A percentile compares a stretch with the other conserved stretches of the same genome.
These are phyloP conservation scores for Populus hybrid DNA, from an alignment of 441 rosid species.

Conservation along the genomic window DNA sequence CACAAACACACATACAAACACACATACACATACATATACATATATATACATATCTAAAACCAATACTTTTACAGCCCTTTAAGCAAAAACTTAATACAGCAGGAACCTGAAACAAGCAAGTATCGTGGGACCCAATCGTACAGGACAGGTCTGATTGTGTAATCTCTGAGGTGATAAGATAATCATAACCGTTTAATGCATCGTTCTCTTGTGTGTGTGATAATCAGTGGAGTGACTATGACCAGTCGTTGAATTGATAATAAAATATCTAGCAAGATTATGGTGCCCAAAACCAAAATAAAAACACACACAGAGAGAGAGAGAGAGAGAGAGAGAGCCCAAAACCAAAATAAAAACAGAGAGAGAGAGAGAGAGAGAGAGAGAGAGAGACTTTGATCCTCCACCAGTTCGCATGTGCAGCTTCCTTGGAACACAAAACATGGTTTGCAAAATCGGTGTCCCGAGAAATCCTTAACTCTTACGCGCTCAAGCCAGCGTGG, in stretches of 20 bases:
- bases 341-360: too few species aligned
- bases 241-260: neutral
- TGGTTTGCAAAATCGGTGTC: neutral
- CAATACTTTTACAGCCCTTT: neutral
- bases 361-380: too few species aligned
- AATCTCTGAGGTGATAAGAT: neutral
- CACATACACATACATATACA: too few species aligned
- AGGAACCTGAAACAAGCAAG: too few species aligned
- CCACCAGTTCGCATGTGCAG: constrained; percentile 28
- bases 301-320: too few species aligned
- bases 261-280: neutral
- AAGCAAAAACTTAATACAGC: too few species aligned
- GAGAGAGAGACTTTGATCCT: neutral
- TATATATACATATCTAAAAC: too few species aligned
- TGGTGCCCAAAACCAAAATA: neutral
- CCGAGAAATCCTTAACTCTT: neutral
- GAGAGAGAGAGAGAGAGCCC: too few species aligned
- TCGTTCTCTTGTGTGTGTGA: neutral
- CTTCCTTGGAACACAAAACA: constrained; percentile 21
- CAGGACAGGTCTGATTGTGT: neutral
- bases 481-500: constrained; percentile 11
- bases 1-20: too few species aligned
- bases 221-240: neutral
- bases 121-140: neutral
- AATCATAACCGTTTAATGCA: neutral